phyloP scores from a whole-genome alignment of 148 eudicot species.

The Vaccinium myrtillus region DNA sequence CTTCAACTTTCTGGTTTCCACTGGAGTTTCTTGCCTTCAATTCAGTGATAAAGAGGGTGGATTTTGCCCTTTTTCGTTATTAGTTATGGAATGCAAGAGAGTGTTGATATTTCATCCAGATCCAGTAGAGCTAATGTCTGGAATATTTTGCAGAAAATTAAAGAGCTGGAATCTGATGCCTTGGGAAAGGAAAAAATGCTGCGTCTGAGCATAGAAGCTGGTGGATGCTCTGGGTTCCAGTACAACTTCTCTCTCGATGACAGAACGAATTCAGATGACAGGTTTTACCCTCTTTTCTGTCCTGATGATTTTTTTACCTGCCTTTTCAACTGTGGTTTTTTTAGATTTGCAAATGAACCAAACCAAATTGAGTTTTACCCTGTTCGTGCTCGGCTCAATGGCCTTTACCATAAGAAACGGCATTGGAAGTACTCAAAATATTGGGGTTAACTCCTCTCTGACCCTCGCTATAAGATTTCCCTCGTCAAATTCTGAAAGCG shows the following conservation, averaged over 20 bases:
- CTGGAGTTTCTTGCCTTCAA: background rate
- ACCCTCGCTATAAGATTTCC: background rate
- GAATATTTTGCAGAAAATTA: slow-evolving; percentile 62
- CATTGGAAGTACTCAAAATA: background rate
- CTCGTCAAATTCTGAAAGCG: background rate
- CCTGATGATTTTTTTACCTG: background rate
- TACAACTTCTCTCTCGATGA: slow-evolving; percentile 82
- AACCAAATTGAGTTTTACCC: background rate
- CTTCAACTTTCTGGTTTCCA: background rate
- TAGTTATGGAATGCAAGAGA: too few relatives aligned
- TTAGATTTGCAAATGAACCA: background rate
- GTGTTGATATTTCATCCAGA: background rate
- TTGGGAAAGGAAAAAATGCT: slow-evolving; percentile 53
- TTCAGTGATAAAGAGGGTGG: background rate
- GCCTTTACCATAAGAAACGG: background rate
- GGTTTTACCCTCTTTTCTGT: slow-evolving; percentile 32
- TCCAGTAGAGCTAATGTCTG: slow-evolving; percentile 18
- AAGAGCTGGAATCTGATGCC: slow-evolving; percentile 69
- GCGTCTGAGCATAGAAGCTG: slow-evolving; percentile 93
- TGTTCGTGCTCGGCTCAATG: background rate
- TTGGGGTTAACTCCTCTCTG: background rate
- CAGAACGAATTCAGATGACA: slow-evolving; percentile 70
- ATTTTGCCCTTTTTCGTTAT: background rate
- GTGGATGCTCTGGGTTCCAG: slow-evolving; percentile 98
- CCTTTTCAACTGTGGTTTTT: background rate